Base-by-base conservation (phyloP, 345 rosid genomes). In the Aquilaria yunnanensis region DNA sequence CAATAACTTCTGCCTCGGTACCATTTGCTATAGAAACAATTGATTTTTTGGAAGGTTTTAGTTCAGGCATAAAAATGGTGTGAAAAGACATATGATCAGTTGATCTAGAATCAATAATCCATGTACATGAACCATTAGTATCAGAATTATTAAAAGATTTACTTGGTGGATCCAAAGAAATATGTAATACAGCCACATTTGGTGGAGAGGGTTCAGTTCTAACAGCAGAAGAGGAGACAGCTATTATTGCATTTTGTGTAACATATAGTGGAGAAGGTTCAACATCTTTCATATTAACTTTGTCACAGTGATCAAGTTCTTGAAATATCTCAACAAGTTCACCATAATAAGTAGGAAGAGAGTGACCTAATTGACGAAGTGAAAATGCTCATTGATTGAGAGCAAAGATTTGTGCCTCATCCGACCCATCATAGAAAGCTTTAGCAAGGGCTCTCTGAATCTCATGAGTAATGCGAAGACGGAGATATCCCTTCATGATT, bases 71-170 rank as follows among this genome's bases (percentile, higher is more conserved):
- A 37, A 5, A 37, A 37, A 4, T 9, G 5, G 5, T 9, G 8
- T 37, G 5, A 37, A 37, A 37, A 4, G 43, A 37, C 67, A 54
- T 55, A 14, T 64, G 61, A 31, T 54, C 46, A 9, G 46, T 43
- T 13, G 46, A 59, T 45, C 32, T 2, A 43, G 14, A 54, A 55
- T 55, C 67, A 55, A 64, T 64, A 46, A 64, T 55, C 61, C 54
- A 64, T 43, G 46, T 47, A 29, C 12, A 2, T 5, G 55, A 43
- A 13, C n/a, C 32, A 54, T 6, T 14, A 43, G 31, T 64, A 32
- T 7, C 2, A 43, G 41, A 2, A 12, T 12, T 29, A 32, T 6
- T 2, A 7, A 29, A 3, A 12, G 30, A 2, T 30, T 23, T 51
- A 51, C 57, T 7, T 32, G 32, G 4, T 49, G 6, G 33, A 50